These are phyloP conservation scores for Dichotomocladium elegans DNA, from an alignment of 371 early-diverging fungal genomes.

Conservation along the genomic window DNA sequence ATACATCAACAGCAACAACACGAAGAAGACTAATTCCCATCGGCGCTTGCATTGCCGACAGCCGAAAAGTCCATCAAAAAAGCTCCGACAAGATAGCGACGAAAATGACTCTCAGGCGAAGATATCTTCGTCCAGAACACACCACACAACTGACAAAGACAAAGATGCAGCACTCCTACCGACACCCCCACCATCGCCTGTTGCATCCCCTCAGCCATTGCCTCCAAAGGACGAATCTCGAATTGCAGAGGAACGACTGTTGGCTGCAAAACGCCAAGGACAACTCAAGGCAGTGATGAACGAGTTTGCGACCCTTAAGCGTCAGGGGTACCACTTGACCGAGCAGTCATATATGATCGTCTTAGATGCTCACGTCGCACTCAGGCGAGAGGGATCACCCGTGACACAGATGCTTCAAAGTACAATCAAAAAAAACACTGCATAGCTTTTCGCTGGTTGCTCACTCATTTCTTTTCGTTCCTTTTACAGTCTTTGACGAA, in stretches of 20 bases:
- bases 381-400: constrained; percentile 35
- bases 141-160: background rate
- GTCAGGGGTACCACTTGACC: constrained; percentile 23
- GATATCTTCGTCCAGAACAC: constrained; percentile 1
- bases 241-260: constrained; percentile 5
- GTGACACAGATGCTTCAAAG: constrained; percentile 32
- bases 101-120: background rate
- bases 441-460: no score
- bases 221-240: background rate
- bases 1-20: constrained; percentile 1
- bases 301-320: constrained; percentile 29
- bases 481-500: no score
- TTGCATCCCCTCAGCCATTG: constrained; percentile 1
- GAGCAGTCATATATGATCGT: constrained; percentile 41
- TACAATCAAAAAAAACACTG: constrained; percentile 11
- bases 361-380: constrained; percentile 31
- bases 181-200: constrained; percentile 7
- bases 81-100: no score
- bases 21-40: background rate
- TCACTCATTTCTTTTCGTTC: no score
- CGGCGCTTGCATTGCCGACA: no score
- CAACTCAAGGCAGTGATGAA: constrained; percentile 27
- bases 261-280: constrained; percentile 30
- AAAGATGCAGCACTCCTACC: background rate
- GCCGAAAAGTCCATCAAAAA: no score